Percentiles rank a stretch among this genome's conserved stretches.
Evolutionary conservation across 768 basidiomycete genomes (phyloP).

Genomic region (Suillus placidus): DNA sequence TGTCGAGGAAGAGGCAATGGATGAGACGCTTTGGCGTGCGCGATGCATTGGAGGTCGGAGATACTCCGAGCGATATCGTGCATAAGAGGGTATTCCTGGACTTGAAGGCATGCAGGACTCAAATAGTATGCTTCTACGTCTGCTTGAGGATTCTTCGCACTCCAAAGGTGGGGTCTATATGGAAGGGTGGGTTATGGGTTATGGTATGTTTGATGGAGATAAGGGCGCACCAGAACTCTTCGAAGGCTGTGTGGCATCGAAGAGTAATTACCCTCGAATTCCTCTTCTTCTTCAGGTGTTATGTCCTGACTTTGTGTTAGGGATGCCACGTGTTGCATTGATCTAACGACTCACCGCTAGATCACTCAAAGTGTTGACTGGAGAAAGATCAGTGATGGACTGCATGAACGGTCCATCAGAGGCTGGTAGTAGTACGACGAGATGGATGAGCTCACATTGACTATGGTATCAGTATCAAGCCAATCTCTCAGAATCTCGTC

Average conservation of each 20-base stretch:
- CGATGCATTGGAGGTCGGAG: slow-evolving; percentile 26
- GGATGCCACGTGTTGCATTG: slow-evolving; percentile 20
- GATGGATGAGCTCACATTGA: slow-evolving; percentile 24
- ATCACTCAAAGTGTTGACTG: slow-evolving; percentile 25
- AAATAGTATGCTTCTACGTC: slow-evolving; percentile 32
- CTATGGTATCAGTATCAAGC: slow-evolving; percentile 30
- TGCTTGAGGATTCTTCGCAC: slow-evolving; percentile 15
- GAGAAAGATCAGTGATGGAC: slow-evolving; percentile 27
- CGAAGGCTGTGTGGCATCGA: slow-evolving; percentile 34
- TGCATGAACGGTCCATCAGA: slow-evolving; percentile 12
- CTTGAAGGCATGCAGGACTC: slow-evolving; percentile 18
- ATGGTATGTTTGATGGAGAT: background rate
- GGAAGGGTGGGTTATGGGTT: background rate
- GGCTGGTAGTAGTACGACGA: slow-evolving; percentile 7
- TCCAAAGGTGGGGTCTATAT: slow-evolving; percentile 27
- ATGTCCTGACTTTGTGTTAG: slow-evolving; percentile 32
- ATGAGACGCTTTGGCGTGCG: slow-evolving; percentile 42
- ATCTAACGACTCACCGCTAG: slow-evolving; percentile 29
- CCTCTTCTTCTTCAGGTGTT: slow-evolving; percentile 33
- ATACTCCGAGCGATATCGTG: slow-evolving; percentile 24
- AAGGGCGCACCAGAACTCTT: slow-evolving; percentile 29
- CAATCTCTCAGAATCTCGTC: slow-evolving; percentile 24
- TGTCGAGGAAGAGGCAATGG: slow-evolving; percentile 38
- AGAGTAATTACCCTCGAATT: slow-evolving; percentile 21
- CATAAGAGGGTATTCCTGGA: slow-evolving; percentile 9